These are phyloP conservation scores for Chlorophyllum brunneum DNA, from an alignment of 768 basidiomycete genomes.

Conservation along the genomic window DNA sequence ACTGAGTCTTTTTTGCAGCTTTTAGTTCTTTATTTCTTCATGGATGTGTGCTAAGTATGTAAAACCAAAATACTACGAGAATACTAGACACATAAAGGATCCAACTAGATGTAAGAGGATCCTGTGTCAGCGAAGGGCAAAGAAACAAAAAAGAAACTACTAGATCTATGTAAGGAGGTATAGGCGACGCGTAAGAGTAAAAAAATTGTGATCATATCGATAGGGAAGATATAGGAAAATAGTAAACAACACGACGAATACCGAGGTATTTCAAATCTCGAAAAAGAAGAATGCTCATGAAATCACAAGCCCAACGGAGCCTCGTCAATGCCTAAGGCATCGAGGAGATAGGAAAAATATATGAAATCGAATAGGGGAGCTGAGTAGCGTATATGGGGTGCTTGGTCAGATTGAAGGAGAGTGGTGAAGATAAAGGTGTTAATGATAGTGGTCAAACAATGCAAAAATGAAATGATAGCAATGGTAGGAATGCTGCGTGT, in stretches of 20 bases:
- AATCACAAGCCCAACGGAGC: constrained; percentile 10
- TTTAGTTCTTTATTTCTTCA: constrained; percentile 1
- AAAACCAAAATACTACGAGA: background rate
- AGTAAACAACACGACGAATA: constrained; percentile 4
- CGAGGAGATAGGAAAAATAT: too few species aligned
- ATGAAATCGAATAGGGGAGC: background rate
- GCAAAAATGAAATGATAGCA: constrained; percentile 1
- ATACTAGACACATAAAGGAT: background rate
- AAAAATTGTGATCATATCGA: constrained; percentile 1
- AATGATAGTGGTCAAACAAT: constrained; percentile 7
- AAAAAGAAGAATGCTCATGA: background rate
- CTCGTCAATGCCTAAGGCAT: too few species aligned
- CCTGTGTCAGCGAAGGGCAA: background rate
- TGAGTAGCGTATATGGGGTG: background rate
- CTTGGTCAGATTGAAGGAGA: too few species aligned
- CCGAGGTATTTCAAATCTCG: background rate
- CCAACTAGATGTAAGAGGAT: background rate
- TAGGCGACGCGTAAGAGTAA: background rate
- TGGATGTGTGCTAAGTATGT: background rate
- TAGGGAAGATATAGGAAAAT: constrained; percentile 1
- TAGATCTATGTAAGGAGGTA: constrained; percentile 1
- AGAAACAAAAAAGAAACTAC: background rate
- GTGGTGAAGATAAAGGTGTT: background rate
- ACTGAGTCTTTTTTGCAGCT: background rate
- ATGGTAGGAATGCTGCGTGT: background rate